phyloP scores from a whole-genome alignment of 1,284 basidiomycete species.

The Singerocomus inundabilis region DNA sequence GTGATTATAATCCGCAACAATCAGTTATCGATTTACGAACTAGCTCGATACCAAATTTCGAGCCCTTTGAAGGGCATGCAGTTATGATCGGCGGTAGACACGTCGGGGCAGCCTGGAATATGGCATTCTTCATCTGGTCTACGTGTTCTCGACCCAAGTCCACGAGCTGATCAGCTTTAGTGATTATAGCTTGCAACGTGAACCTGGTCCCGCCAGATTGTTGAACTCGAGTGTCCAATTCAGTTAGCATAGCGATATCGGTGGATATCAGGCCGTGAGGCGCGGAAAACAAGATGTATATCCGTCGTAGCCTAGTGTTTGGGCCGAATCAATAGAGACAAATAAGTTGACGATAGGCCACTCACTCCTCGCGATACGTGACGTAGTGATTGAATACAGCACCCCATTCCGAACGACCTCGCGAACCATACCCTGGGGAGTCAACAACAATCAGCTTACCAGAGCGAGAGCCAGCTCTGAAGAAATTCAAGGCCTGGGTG shows the following conservation, averaged over 20 bases:
- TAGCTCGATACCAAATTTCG: slow-evolving; percentile 54
- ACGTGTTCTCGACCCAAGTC: slow-evolving; percentile 26
- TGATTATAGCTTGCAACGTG: slow-evolving; percentile 68
- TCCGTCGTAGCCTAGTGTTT: slow-evolving; percentile 53
- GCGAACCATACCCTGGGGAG: slow-evolving; percentile 72
- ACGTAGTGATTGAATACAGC: slow-evolving; percentile 63
- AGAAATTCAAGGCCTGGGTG: slow-evolving; percentile 70
- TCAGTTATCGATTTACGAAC: slow-evolving; percentile 56
- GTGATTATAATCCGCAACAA: slow-evolving; percentile 42
- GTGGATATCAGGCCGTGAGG: slow-evolving; percentile 56
- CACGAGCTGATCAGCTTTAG: slow-evolving; percentile 60
- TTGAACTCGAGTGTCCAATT: slow-evolving; percentile 42
- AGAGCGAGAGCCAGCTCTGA: slow-evolving; percentile 53
- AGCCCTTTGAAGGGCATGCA: slow-evolving; percentile 41
- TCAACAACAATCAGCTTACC: slow-evolving; percentile 68
- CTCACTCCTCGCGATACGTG: slow-evolving; percentile 57
- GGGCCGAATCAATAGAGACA: neutral
- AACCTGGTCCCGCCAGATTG: slow-evolving; percentile 42
- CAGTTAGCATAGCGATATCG: slow-evolving; percentile 61
- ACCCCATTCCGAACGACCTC: slow-evolving; percentile 74
- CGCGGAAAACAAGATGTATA: slow-evolving; percentile 69
- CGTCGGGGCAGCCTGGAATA: slow-evolving; percentile 49
- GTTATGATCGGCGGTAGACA: slow-evolving; percentile 63
- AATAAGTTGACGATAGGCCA: neutral
- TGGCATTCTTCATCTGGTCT: slow-evolving; percentile 35